A percentile compares a stretch with the other conserved stretches of the same genome.
phyloP scores from a whole-genome alignment of 192 early-diverging fungal species.

The Coemansia sp. region DNA sequence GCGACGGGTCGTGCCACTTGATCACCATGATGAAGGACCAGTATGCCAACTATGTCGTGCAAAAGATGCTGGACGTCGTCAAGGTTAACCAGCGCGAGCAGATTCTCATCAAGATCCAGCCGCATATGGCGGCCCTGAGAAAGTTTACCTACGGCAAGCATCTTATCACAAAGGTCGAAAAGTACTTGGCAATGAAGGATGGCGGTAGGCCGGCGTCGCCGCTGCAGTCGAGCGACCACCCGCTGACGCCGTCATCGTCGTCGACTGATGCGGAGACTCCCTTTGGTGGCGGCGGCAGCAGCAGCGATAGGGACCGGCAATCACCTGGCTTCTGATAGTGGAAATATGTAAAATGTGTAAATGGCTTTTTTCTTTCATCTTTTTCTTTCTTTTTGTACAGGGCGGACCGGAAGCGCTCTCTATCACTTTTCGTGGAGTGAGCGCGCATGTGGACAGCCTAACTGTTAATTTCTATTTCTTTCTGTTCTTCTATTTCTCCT shows the following conservation, averaged over 20 bases:
- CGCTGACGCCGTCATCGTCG: constrained; percentile 4
- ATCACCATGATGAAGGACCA: constrained; percentile 99
- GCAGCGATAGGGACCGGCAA: not conserved
- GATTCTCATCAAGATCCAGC: constrained; percentile 90
- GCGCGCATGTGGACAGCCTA: too few species aligned
- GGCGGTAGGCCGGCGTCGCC: constrained; percentile 10
- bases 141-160: constrained; percentile 99
- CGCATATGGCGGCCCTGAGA: constrained; percentile 87
- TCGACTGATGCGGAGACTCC: not conserved
- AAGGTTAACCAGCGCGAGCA: constrained; percentile 87
- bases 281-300: constrained; percentile 10
- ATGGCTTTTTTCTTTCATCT: not conserved
- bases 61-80: constrained; percentile 99
- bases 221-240: not conserved
- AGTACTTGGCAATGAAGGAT: constrained; percentile 37
- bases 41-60: constrained; percentile 99
- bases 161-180: constrained; percentile 75
- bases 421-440: too few species aligned
- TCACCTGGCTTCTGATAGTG: not conserved
- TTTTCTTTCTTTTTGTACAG: not conserved
- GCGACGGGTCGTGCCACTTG: constrained; percentile 79
- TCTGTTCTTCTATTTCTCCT: not conserved
- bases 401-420: too few species aligned
- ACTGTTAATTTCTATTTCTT: not conserved
- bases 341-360: constrained; percentile 7